Evolutionary conservation across 148 eudicot species (phyloP).

Genomic region (Dysphania ambrosioides): DNA sequence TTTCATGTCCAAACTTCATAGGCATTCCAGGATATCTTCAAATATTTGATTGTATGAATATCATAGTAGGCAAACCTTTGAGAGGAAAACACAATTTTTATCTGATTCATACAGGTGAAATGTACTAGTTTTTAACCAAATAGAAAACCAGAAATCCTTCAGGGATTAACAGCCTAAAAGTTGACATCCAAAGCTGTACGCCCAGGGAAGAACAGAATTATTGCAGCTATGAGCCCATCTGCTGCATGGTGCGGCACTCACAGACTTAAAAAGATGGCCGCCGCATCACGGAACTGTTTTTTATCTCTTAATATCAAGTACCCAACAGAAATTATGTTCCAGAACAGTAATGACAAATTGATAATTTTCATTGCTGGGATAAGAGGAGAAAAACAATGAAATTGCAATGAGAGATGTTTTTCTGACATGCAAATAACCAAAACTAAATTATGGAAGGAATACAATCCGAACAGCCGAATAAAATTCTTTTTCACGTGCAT

Average conservation of each 20-base stretch:
- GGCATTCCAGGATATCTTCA: neutral
- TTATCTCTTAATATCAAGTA: neutral
- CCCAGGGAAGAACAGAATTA: neutral
- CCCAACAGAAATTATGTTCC: conserved; percentile 4
- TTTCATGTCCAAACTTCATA: neutral
- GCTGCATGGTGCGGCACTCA: neutral
- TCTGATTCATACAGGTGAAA: neutral
- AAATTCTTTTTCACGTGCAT: too few species aligned
- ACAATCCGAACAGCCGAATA: neutral
- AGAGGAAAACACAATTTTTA: too few species aligned
- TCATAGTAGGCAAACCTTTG: neutral
- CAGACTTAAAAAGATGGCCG: neutral
- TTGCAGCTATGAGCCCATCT: neutral
- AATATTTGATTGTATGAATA: neutral
- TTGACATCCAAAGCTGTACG: neutral
- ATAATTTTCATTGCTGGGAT: too few species aligned
- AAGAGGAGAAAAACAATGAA: neutral
- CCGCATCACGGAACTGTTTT: neutral
- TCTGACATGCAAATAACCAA: neutral
- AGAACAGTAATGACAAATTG: neutral
- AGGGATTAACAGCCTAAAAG: neutral
- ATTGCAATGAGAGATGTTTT: neutral
- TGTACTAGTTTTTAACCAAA: neutral
- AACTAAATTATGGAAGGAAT: too few species aligned
- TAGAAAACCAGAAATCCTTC: neutral